phyloP scores from a whole-genome alignment of 2,329 filamentous ascomycete genomes.

The Akanthomyces dipterigenus region DNA sequence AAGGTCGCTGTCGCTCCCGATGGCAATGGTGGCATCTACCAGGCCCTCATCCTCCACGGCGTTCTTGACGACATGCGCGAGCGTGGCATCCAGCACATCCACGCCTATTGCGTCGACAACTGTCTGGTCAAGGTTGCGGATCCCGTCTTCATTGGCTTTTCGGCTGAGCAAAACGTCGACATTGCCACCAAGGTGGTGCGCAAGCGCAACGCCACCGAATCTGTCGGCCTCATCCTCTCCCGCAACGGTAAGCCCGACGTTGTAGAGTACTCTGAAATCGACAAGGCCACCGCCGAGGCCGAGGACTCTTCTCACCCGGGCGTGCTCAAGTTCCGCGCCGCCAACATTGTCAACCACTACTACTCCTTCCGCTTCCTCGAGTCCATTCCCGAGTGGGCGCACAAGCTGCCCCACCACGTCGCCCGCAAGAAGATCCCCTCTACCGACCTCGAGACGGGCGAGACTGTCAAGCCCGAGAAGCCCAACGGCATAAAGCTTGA shows the following conservation, averaged over 20 bases:
- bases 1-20: slow-evolving; percentile 93
- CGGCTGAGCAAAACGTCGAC: slow-evolving; percentile 80
- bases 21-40: slow-evolving; percentile 95
- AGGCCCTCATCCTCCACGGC: slow-evolving; percentile 73
- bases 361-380: slow-evolving; percentile 93
- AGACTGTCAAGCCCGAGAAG: slow-evolving; percentile 82
- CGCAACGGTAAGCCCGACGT: slow-evolving; percentile 97
- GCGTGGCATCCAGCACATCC: slow-evolving; percentile 88
- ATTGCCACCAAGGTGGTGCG: slow-evolving; percentile 99
- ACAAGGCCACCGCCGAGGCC: slow-evolving; percentile 80
- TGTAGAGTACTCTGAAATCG: slow-evolving; percentile 97
- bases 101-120: slow-evolving; percentile 98
- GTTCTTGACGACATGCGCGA: slow-evolving; percentile 82
- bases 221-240: slow-evolving; percentile 85
- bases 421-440: slow-evolving; percentile 97
- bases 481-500: slow-evolving; percentile 98
- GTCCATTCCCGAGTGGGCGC: slow-evolving; percentile 77
- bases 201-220: slow-evolving; percentile 94
- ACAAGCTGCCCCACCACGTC: slow-evolving; percentile 88
- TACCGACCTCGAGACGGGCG: slow-evolving; percentile 68
- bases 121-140: slow-evolving; percentile 99
- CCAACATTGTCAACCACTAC: slow-evolving; percentile 99
- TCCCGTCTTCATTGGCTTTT: slow-evolving; percentile 90
- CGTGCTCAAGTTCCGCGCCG: slow-evolving; percentile 90
- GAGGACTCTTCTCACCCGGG: slow-evolving; percentile 72